A percentile compares a stretch with the other conserved stretches of the same genome.
These are phyloP conservation scores for Lodderomyces parapsilosis DNA, from an alignment of 1,139 yeast species.

Conservation along the genomic window DNA sequence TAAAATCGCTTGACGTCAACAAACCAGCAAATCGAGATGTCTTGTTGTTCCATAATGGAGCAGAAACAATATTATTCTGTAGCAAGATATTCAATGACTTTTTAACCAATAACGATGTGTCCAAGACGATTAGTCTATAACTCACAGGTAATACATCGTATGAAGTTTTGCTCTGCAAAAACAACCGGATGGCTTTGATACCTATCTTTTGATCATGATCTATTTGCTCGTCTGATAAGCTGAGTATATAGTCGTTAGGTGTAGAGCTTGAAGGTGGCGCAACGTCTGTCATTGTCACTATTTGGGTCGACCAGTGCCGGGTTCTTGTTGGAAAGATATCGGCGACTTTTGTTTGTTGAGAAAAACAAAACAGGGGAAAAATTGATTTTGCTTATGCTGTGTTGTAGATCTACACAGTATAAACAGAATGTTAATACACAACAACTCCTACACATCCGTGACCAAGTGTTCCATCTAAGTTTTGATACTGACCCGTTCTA, in stretches of 20 bases:
- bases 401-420: too few species aligned
- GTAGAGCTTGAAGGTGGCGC: constrained; percentile 22
- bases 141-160: constrained; percentile 97
- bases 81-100: constrained; percentile 85
- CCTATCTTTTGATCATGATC: constrained; percentile 66
- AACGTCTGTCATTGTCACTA: constrained; percentile 11
- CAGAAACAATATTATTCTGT: constrained; percentile 93
- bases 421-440: too few species aligned
- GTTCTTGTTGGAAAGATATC: background rate
- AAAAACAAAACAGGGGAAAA: too few species aligned
- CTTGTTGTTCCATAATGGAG: constrained; percentile 94
- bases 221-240: constrained; percentile 43
- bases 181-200: constrained; percentile 74
- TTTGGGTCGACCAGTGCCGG: background rate
- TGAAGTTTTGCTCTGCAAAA: constrained; percentile 86
- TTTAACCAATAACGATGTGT: constrained; percentile 86
- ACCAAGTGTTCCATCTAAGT: too few species aligned
- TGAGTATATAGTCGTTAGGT: constrained; percentile 45
- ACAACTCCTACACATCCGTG: background rate
- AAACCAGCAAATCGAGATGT: constrained; percentile 92
- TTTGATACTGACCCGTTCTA: constrained; percentile 3
- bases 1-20: constrained; percentile 87
- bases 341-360: too few species aligned
- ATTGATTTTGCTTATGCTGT: too few species aligned
- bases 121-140: constrained; percentile 88